phyloP scores from a whole-genome alignment of 805 yeast species.

The Groenewaldozyma tartarivorans region DNA sequence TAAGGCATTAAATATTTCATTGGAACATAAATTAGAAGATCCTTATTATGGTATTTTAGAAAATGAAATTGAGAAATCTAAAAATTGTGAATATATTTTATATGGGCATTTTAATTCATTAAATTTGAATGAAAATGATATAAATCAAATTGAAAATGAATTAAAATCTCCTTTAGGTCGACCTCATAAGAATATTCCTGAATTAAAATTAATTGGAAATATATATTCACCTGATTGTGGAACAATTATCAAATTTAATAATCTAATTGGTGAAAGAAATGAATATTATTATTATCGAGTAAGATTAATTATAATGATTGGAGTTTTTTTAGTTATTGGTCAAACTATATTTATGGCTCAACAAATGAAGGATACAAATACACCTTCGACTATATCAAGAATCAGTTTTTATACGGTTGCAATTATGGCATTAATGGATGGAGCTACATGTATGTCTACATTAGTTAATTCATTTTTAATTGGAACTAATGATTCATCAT shows the following conservation, averaged over 20 bases:
- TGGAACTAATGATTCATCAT: constrained; percentile 44
- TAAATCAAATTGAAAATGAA: constrained; percentile 63
- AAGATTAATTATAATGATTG: constrained; percentile 35
- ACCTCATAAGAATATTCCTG: constrained; percentile 56
- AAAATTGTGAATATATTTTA: constrained; percentile 61
- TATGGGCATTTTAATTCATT: constrained; percentile 66
- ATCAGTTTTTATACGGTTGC: constrained; percentile 58
- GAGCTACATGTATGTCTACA: constrained; percentile 53
- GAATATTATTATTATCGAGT: constrained; percentile 35
- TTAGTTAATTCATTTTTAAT: constrained; percentile 47
- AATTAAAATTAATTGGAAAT: constrained; percentile 45
- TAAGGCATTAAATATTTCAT: constrained; percentile 8
- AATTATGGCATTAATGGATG: constrained; percentile 58
- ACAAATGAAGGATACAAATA: constrained; percentile 62
- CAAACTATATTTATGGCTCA: constrained; percentile 52
- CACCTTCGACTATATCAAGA: constrained; percentile 72
- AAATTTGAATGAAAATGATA: constrained; percentile 39
- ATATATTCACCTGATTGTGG: constrained; percentile 91
- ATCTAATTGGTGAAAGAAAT: constrained; percentile 44
- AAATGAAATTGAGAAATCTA: constrained; percentile 35
- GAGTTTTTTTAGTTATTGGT: constrained; percentile 35
- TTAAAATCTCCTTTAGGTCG: constrained; percentile 65
- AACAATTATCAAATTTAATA: constrained; percentile 33
- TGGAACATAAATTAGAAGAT: constrained; percentile 43
- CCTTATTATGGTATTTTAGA: constrained; percentile 50